Conservation (phyloP, 192 early-diverging fungal species). For the Backusella mclennaniae region DNA sequence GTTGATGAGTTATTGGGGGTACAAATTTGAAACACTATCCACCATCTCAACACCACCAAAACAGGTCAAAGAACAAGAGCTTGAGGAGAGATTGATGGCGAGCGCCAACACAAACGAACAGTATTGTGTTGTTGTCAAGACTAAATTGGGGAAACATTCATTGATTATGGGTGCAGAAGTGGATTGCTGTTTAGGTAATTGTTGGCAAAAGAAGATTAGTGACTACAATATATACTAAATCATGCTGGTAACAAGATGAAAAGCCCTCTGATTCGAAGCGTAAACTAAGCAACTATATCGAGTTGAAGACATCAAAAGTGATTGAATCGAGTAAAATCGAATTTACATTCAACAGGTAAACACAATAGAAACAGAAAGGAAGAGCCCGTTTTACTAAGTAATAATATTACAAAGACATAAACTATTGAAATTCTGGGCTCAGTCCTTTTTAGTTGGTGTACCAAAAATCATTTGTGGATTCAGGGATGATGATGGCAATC, state of each 20-base stretch:
- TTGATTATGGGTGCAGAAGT: slow-evolving; percentile 92
- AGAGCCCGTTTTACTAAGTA: not conserved
- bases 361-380: not conserved
- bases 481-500: slow-evolving; percentile 69
- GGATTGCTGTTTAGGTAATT: slow-evolving; percentile 71
- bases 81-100: slow-evolving; percentile 38
- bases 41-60: slow-evolving; percentile 60
- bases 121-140: slow-evolving; percentile 86
- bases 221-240: not conserved
- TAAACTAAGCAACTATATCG: slow-evolving; percentile 70
- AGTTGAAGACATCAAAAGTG: slow-evolving; percentile 84
- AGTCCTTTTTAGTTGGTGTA: slow-evolving; percentile 90
- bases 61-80: slow-evolving; percentile 36
- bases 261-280: slow-evolving; percentile 23
- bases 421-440: slow-evolving; percentile 89
- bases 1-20: slow-evolving; percentile 84
- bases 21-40: slow-evolving; percentile 83
- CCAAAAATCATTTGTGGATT: slow-evolving; percentile 83
- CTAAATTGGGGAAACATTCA: slow-evolving; percentile 63
- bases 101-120: slow-evolving; percentile 82
- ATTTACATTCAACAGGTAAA: slow-evolving; percentile 61
- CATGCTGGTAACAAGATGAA: slow-evolving; percentile 27
- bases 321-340: slow-evolving; percentile 49
- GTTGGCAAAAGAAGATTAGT: not conserved
- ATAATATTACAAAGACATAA: slow-evolving; percentile 56